These are phyloP conservation scores for Singerocomus inundabilis DNA, from an alignment of 1,284 basidiomycete species.

Conservation along the genomic window DNA sequence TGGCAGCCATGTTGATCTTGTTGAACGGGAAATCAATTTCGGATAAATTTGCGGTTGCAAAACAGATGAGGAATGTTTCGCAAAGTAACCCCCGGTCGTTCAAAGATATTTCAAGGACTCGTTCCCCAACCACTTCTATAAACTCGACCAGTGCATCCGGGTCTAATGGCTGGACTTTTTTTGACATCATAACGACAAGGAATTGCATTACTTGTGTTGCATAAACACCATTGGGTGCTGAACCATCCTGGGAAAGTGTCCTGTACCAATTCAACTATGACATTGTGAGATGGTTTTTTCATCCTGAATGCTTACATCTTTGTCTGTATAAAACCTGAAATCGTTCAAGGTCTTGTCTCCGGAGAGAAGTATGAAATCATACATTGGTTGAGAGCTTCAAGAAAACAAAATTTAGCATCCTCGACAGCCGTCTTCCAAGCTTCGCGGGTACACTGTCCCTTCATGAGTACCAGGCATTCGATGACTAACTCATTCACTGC, in stretches of 20 bases:
- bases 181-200: constrained; percentile 23
- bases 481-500: constrained; percentile 44
- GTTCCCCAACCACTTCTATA: constrained; percentile 19
- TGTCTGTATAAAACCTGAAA: constrained; percentile 16
- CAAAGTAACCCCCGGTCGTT: constrained; percentile 15
- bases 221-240: constrained; percentile 8
- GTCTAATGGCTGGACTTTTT: constrained; percentile 10
- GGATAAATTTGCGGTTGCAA: constrained; percentile 22
- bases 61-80: constrained; percentile 24
- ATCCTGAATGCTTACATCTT: constrained; percentile 18
- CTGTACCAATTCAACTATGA: constrained; percentile 7
- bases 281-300: background rate
- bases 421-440: constrained; percentile 23
- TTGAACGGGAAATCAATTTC: constrained; percentile 6
- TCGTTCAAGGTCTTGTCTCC: constrained; percentile 5
- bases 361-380: background rate
- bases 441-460: constrained; percentile 13
- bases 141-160: constrained; percentile 11
- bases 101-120: constrained; percentile 12
- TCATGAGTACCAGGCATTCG: constrained; percentile 34
- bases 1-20: constrained; percentile 2
- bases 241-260: constrained; percentile 8
- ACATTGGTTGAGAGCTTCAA: constrained; percentile 23
- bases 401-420: constrained; percentile 14
- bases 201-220: constrained; percentile 30